phyloP scores from a whole-genome alignment of 257 asterid species.

The Penstemon eatonii region DNA sequence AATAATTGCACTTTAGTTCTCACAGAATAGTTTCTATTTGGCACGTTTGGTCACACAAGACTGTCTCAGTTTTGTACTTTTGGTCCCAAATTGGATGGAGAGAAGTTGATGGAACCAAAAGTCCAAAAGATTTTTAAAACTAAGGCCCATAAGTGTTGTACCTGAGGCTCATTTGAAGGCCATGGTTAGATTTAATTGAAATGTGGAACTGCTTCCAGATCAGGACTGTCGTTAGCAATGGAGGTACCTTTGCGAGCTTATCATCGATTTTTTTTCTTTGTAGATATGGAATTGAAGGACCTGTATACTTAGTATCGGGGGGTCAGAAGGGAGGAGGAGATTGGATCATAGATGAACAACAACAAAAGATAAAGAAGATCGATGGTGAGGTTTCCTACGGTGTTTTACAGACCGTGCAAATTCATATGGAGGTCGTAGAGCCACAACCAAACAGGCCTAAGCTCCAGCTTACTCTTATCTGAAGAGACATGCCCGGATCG shows the following conservation, averaged over 20 bases:
- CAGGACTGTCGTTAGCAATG: neutral
- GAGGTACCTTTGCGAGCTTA: conserved; percentile 3
- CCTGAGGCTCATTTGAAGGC: neutral
- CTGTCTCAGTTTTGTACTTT: too few relatives aligned
- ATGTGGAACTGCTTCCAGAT: neutral
- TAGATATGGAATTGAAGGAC: conserved; percentile 98
- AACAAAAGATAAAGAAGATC: conserved; percentile 63
- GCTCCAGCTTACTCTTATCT: conserved; percentile 74
- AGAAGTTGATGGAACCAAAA: too few relatives aligned
- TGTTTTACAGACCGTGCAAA: conserved; percentile 69
- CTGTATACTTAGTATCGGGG: conserved; percentile 60
- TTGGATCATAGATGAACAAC: conserved; percentile 79
- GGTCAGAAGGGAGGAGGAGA: conserved; percentile 69
- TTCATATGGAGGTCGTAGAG: conserved; percentile 91
- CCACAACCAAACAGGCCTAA: conserved; percentile 97
- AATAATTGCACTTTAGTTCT: too few relatives aligned
- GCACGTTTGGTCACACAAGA: too few relatives aligned
- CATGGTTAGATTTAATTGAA: neutral
- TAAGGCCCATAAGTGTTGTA: too few relatives aligned
- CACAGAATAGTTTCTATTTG: too few relatives aligned
- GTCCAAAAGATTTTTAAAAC: too few relatives aligned
- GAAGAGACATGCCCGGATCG: conserved; percentile 14
- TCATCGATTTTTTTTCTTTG: conserved; percentile 9
- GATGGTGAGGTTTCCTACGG: conserved; percentile 59
- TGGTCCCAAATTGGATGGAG: too few relatives aligned